Conservation (phyloP, 1,284 basidiomycete species). For the Austroboletus novae-zelandiae region DNA sequence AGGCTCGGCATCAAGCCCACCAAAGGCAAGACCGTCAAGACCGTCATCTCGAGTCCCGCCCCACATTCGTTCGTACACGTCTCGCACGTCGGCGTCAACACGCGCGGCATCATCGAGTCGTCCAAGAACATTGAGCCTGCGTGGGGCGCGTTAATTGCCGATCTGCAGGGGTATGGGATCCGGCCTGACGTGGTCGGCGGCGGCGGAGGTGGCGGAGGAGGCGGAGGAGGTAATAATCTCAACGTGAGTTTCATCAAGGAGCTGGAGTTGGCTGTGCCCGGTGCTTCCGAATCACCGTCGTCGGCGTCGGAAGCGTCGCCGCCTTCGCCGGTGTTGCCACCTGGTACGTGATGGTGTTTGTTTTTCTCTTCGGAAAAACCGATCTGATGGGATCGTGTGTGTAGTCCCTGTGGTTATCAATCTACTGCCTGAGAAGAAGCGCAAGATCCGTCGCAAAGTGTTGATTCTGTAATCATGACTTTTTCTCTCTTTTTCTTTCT, state of each 20-base stretch:
- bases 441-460: slow-evolving; percentile 32
- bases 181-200: slow-evolving; percentile 39
- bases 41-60: slow-evolving; percentile 73
- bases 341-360: slow-evolving; percentile 11
- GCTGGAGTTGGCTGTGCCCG: slow-evolving; percentile 48
- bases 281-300: slow-evolving; percentile 3
- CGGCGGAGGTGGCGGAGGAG: slow-evolving; percentile 21
- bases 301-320: neutral
- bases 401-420: slow-evolving; percentile 6
- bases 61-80: slow-evolving; percentile 83
- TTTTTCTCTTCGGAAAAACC: neutral
- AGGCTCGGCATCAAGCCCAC: neutral
- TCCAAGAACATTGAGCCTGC: slow-evolving; percentile 73
- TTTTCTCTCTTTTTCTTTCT: neutral
- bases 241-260: slow-evolving; percentile 70
- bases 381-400: neutral
- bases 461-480: slow-evolving; percentile 18
- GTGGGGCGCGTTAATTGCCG: slow-evolving; percentile 69
- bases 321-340: neutral
- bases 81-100: slow-evolving; percentile 81
- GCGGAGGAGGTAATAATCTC: slow-evolving; percentile 28
- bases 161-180: slow-evolving; percentile 62
- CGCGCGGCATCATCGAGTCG: slow-evolving; percentile 65
- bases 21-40: slow-evolving; percentile 39
- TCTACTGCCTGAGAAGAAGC: slow-evolving; percentile 28